These are phyloP conservation scores for Boletellus sp. DNA, from an alignment of 768 basidiomycete genomes.

Conservation along the genomic window DNA sequence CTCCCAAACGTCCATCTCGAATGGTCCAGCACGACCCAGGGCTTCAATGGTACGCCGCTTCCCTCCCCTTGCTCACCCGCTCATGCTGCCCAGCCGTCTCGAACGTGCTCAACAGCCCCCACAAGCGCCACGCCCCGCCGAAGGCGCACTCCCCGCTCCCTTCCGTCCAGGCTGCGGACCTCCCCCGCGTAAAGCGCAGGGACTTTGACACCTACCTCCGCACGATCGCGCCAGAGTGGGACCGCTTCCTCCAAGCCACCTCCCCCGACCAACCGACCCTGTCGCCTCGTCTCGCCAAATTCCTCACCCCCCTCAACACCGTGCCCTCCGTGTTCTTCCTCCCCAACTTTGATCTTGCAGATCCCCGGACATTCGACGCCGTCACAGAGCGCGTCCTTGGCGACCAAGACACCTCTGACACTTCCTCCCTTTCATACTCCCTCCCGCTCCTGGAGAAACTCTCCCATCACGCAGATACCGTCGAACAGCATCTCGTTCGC, in stretches of 20 bases:
- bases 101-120: constrained; percentile 88
- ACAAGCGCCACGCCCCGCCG: constrained; percentile 78
- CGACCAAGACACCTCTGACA: constrained; percentile 44
- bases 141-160: constrained; percentile 83
- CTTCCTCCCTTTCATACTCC: constrained; percentile 59
- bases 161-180: constrained; percentile 62
- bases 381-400: constrained; percentile 61
- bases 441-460: constrained; percentile 83
- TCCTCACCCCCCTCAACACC: constrained; percentile 65
- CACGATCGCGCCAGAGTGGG: constrained; percentile 73
- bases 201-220: constrained; percentile 84
- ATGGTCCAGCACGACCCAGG: constrained; percentile 81
- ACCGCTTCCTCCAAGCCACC: constrained; percentile 54
- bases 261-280: constrained; percentile 27
- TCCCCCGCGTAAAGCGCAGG: constrained; percentile 75
- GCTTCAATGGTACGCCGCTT: constrained; percentile 73
- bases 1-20: constrained; percentile 43
- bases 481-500: constrained; percentile 90
- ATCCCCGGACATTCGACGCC: constrained; percentile 69
- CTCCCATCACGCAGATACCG: constrained; percentile 86
- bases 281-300: constrained; percentile 36
- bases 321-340: constrained; percentile 85
- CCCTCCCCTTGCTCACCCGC: background rate
- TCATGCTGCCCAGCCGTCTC: constrained; percentile 70
- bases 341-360: constrained; percentile 71